These are phyloP conservation scores for Cercospora beticola DNA, from an alignment of 2,329 filamentous ascomycete genomes.

Conservation along the genomic window DNA sequence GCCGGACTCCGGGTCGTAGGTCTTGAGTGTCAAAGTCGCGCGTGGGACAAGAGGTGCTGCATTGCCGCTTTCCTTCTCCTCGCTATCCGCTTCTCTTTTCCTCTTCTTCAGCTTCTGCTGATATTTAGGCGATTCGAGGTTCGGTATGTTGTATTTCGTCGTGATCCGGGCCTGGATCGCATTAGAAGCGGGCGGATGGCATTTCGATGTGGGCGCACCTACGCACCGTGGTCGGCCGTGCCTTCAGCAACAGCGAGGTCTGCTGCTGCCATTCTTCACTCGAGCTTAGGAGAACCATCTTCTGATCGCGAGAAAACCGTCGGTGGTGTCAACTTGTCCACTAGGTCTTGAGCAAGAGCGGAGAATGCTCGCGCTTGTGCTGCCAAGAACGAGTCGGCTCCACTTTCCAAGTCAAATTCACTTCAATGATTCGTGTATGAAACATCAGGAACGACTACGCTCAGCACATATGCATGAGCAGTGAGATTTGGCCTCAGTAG, in stretches of 20 bases:
- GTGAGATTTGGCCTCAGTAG: background rate
- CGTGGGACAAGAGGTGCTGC: constrained; percentile 52
- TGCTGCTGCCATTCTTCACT: constrained; percentile 91
- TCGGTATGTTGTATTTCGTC: constrained; percentile 77
- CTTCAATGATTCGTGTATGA: background rate
- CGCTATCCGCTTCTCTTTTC: constrained; percentile 27
- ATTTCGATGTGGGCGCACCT: constrained; percentile 16
- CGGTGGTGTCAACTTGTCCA: background rate
- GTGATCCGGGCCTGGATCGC: constrained; percentile 75
- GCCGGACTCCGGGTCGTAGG: constrained; percentile 80
- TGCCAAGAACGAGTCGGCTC: background rate
- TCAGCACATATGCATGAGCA: background rate
- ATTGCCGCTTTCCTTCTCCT: constrained; percentile 25
- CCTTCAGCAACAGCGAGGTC: constrained; percentile 80
- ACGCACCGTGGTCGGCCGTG: constrained; percentile 78
- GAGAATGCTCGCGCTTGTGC: background rate
- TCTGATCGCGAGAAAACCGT: constrained; percentile 2
- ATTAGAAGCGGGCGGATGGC: constrained; percentile 8
- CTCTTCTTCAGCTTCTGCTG: constrained; percentile 33
- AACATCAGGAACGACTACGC: background rate
- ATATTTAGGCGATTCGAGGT: constrained; percentile 36
- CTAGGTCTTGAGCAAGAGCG: background rate
- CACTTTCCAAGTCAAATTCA: constrained; percentile 7
- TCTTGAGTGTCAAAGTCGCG: constrained; percentile 79
- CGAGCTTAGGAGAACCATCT: constrained; percentile 77